phyloP scores from a whole-genome alignment of 306 rosid species.

The Castanea crenata region DNA sequence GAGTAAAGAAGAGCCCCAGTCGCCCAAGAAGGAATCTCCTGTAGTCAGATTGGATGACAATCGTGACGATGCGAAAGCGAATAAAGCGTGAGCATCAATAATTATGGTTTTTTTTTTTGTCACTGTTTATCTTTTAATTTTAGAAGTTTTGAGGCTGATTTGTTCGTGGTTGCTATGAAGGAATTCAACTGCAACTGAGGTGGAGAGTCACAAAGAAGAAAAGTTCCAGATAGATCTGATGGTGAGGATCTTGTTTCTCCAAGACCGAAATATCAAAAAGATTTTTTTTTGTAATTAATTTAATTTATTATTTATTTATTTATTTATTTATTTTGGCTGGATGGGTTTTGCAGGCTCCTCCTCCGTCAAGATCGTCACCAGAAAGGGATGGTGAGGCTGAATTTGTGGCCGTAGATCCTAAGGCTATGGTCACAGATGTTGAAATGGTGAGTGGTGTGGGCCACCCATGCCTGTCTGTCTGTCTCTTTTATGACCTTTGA shows the following conservation, averaged over 20 bases:
- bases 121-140: conserved; percentile 3
- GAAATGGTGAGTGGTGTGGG: conserved; percentile 65
- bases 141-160: conserved; percentile 23
- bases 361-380: conserved; percentile 74
- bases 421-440: conserved; percentile 44
- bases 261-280: too few relatives aligned
- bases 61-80: conserved; percentile 54
- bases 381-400: conserved; percentile 64
- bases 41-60: conserved; percentile 53
- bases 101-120: conserved; percentile 1
- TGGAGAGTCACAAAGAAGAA: conserved; percentile 65
- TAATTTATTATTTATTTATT: too few relatives aligned
- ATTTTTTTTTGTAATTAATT: not conserved
- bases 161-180: conserved; percentile 37
- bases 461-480: conserved; percentile 9
- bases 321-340: not conserved
- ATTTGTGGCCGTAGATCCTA: conserved; percentile 53
- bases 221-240: conserved; percentile 90
- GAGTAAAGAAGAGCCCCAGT: conserved; percentile 61
- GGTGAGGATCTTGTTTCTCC: conserved; percentile 49
- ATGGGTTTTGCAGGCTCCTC: conserved; percentile 67
- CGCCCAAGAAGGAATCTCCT: conserved; percentile 70
- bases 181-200: conserved; percentile 37
- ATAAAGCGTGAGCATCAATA: conserved; percentile 72
- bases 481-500: too few relatives aligned